phyloP scores from a whole-genome alignment of 495 filamentous ascomycete species.

The Penicillium verhagenii region DNA sequence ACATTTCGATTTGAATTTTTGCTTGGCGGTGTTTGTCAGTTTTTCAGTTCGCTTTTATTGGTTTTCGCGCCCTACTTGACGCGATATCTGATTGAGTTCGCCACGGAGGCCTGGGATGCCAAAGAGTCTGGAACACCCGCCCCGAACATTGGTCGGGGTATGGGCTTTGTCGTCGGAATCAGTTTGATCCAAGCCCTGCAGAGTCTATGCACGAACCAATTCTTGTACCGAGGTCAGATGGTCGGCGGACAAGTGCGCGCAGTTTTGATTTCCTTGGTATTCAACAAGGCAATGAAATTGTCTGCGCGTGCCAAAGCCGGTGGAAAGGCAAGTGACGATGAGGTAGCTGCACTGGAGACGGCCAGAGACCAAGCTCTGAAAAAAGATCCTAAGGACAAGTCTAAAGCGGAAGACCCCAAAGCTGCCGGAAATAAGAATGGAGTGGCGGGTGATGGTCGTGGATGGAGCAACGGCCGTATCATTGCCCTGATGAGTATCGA shows the following conservation, averaged over 20 bases:
- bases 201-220: slow-evolving; percentile 73
- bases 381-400: slow-evolving; percentile 26
- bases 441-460: slow-evolving; percentile 64
- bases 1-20: slow-evolving; percentile 85
- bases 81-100: slow-evolving; percentile 76
- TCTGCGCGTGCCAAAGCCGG: slow-evolving; percentile 77
- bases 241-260: slow-evolving; percentile 75
- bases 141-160: slow-evolving; percentile 62
- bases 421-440: slow-evolving; percentile 29
- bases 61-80: slow-evolving; percentile 73
- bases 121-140: slow-evolving; percentile 41
- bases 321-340: slow-evolving; percentile 45
- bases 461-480: slow-evolving; percentile 89
- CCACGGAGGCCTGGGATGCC: slow-evolving; percentile 71
- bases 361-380: slow-evolving; percentile 45
- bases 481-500: slow-evolving; percentile 93
- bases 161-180: slow-evolving; percentile 75
- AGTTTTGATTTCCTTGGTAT: slow-evolving; percentile 71
- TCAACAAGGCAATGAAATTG: slow-evolving; percentile 79
- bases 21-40: slow-evolving; percentile 72
- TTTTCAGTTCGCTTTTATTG: slow-evolving; percentile 67
- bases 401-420: slow-evolving; percentile 10
- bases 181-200: slow-evolving; percentile 72
- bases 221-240: slow-evolving; percentile 78
- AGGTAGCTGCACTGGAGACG: slow-evolving; percentile 29